Evolutionary conservation across 2,329 filamentous ascomycete genomes (phyloP), one percentile per base, ranked within the genome.

Genomic region (Aspergillus novofumigatus): DNA sequence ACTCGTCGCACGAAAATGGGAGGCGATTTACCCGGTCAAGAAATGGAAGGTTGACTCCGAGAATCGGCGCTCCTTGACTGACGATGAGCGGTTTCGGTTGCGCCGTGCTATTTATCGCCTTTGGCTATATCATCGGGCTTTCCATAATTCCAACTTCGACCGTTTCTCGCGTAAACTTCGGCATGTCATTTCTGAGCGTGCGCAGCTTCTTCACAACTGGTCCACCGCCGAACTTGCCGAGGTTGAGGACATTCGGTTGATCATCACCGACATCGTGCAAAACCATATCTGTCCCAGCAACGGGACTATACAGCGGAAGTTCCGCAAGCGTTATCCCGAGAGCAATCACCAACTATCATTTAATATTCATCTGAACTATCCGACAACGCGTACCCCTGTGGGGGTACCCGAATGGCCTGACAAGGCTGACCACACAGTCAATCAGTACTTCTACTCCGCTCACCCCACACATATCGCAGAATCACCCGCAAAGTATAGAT

Each of bases 281-380:
- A 79, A 77, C 64, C 83, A 85, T 58, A 76, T 87, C 55, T 86
- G 84, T 67, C 84, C 84, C 0, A 84, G 81, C 58, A 86, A 86
- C 65, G 83, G 83, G 55, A 81, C 81, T 45, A 82, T 86, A 32
- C 76, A 81, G 48, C 80, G 81, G 57, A 84, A 84, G 62, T 84
- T 84, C 69, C 80, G 78, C 45, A 83, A 83, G 59, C 79, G 83
- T 10, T 80, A 77, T 57, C 81, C 81, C 0, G 78, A 83, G 11
- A 72, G 69, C 55, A 75, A 76, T 35, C 74, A 80, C 26, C 77
- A 80, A 29, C 69, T 83, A 3, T 73, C 80, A 20, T 84, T 84
- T 67, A 75, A 77, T 57, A 82, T 81, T 52, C 79, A 81, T 59
- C 72, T 81, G 45, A 81, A 81, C 62, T 80, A 80, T 52, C 77